Conservation (phyloP, 2,329 filamentous ascomycete genomes). For the Fulvia fulva region DNA sequence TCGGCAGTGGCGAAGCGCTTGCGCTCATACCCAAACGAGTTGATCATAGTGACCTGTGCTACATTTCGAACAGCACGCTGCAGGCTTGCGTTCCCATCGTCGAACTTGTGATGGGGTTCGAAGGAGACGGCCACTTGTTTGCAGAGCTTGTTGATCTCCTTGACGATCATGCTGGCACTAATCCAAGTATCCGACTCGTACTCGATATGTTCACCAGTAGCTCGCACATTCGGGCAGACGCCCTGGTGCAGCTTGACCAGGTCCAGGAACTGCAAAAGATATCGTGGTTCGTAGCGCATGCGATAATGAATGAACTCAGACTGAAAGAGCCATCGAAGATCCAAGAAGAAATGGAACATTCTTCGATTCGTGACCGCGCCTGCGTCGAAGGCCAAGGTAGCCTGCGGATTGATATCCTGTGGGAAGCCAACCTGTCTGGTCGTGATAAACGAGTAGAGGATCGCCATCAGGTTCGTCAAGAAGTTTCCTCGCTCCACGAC, state of each 20-base stretch:
- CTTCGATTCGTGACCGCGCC: slow-evolving; percentile 91
- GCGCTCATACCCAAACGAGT: slow-evolving; percentile 85
- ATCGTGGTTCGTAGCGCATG: slow-evolving; percentile 76
- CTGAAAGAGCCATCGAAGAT: slow-evolving; percentile 84
- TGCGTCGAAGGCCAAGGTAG: slow-evolving; percentile 86
- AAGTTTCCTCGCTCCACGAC: slow-evolving; percentile 95
- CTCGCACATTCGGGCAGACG: slow-evolving; percentile 89
- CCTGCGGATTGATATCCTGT: slow-evolving; percentile 78
- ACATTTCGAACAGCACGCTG: slow-evolving; percentile 67
- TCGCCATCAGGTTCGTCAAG: slow-evolving; percentile 88
- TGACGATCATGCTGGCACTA: slow-evolving; percentile 85
- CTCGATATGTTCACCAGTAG: slow-evolving; percentile 92
- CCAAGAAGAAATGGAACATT: slow-evolving; percentile 97
- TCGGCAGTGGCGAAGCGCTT: slow-evolving; percentile 80
- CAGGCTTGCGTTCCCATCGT: slow-evolving; percentile 58
- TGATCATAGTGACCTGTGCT: slow-evolving; percentile 79
- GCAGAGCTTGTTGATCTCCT: slow-evolving; percentile 91
- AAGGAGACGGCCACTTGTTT: slow-evolving; percentile 86
- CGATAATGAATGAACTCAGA: slow-evolving; percentile 84
- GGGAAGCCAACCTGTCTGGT: slow-evolving; percentile 94
- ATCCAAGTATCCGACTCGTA: slow-evolving; percentile 99
- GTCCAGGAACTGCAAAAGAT: slow-evolving; percentile 91
- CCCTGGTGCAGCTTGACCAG: slow-evolving; percentile 94
- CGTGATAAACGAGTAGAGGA: slow-evolving; percentile 94
- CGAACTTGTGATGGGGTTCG: slow-evolving; percentile 52